Evolutionary conservation across 306 rosid species (phyloP), one percentile per base, ranked within the genome.

Genomic region (Ammopiptanthus mongolicus): DNA sequence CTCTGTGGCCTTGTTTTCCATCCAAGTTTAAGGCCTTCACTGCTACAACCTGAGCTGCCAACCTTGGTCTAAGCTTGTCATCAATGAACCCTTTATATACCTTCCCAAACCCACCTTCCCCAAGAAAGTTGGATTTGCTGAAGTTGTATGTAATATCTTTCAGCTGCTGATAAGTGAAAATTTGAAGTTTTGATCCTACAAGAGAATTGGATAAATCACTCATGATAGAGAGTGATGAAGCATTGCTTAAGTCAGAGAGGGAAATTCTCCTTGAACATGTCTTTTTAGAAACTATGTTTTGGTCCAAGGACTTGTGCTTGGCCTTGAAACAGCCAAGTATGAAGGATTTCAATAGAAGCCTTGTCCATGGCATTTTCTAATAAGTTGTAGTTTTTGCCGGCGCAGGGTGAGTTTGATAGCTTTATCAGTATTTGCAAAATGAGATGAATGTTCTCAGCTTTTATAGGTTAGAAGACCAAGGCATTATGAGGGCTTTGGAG

Each of bases 91-190:
- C 99, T 73, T 95, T 95, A 63, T 83, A 95, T 0, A 95, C 99
- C 10, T 87, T 83, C 12, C 99, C 99, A 34, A 95, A 95, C 10
- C 99, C 99, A 23, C 99, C 99, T 75, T 95, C 97, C 0, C 97
- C 99, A 29, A 95, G 86, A 78, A 81, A 68, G 63, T 87, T 92
- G 23, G 78, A 78, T 63, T 86, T 86, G 67, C 69, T 62, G 78
- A 90, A 92, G 70, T 33, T 57, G 13, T 89, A 66, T 4, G 99
- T 92, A 5, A 92, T 73, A 58, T 77, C 85, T 74, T 78, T 41
- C 68, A 95, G 96, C 83, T 92, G 97, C 25, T 86, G 82, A 46
- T 65, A 79, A 22, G 96, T 83, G 77, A 95, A 95, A 50, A 87
- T 84, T 19, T 90, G 96, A 53, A 95, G 88, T 64, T 90, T 89